A percentile compares a stretch with the other conserved stretches of the same genome.
Conservation (phyloP, 2,329 filamentous ascomycete genomes). For the Fusarium sp. region DNA sequence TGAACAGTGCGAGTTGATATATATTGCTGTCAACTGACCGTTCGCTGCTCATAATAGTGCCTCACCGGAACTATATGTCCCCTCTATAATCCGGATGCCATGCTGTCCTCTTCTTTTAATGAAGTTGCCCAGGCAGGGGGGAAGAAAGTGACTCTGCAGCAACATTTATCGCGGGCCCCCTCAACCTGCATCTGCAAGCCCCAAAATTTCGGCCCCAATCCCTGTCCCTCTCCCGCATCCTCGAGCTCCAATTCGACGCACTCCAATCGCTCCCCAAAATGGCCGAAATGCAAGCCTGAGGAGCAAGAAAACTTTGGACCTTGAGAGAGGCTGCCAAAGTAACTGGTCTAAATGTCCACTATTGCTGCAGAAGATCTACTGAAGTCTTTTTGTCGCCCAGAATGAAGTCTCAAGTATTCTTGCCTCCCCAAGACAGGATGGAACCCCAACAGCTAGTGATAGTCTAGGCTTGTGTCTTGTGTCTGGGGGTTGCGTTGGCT, state of each 20-base stretch:
- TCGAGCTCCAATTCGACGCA: conserved; percentile 29
- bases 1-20: neutral
- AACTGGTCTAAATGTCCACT: neutral
- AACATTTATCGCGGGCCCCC: conserved; percentile 33
- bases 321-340: neutral
- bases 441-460: conserved; percentile 26
- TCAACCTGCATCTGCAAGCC: conserved; percentile 33
- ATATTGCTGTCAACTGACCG: neutral
- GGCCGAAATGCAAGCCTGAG: conserved; percentile 9
- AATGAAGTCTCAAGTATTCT: neutral
- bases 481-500: conserved; percentile 25
- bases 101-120: conserved; percentile 26
- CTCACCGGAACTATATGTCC: conserved; percentile 10
- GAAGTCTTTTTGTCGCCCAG: neutral
- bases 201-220: conserved; percentile 31
- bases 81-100: conserved; percentile 12
- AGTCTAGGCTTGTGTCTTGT: neutral
- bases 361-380: neutral
- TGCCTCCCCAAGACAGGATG: conserved; percentile 1
- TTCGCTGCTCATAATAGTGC: neutral
- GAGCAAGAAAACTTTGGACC: neutral
- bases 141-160: conserved; percentile 19
- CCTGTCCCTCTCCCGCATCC: conserved; percentile 13
- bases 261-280: conserved; percentile 30
- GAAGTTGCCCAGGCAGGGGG: conserved; percentile 29